Percentiles rank a stretch among this genome's conserved stretches.
These are phyloP conservation scores for Teratosphaeria viscida DNA, from an alignment of 2,329 filamentous ascomycete species.

Conservation along the genomic window DNA sequence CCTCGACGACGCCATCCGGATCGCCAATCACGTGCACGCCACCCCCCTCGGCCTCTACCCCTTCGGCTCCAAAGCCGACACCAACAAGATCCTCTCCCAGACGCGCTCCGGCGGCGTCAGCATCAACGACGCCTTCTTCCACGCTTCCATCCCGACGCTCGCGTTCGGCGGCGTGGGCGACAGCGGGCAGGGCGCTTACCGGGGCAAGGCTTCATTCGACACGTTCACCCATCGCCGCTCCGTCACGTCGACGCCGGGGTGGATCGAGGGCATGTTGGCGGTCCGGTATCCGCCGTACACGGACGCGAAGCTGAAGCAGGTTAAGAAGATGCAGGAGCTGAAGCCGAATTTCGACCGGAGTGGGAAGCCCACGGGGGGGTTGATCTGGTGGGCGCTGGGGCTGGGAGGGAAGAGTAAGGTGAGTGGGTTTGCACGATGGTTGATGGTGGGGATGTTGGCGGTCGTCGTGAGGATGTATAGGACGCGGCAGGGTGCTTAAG, in stretches of 20 bases:
- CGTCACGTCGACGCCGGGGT: slow-evolving; percentile 52
- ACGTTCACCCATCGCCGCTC: slow-evolving; percentile 53
- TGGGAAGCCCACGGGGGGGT: slow-evolving; percentile 29
- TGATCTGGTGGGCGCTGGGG: slow-evolving; percentile 22
- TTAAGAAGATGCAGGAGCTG: slow-evolving; percentile 39
- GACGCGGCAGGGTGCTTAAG: neutral
- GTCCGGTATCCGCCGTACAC: slow-evolving; percentile 56
- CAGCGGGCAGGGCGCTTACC: slow-evolving; percentile 66
- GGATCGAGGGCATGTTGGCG: slow-evolving; percentile 57
- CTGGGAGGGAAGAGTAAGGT: slow-evolving; percentile 19
- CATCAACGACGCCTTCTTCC: slow-evolving; percentile 53
- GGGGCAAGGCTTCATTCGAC: slow-evolving; percentile 65
- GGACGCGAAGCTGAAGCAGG: slow-evolving; percentile 42
- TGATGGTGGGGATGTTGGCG: slow-evolving; percentile 12
- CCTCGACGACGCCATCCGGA: slow-evolving; percentile 74
- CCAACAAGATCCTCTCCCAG: slow-evolving; percentile 47
- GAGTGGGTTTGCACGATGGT: slow-evolving; percentile 20
- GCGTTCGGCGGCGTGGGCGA: slow-evolving; percentile 77
- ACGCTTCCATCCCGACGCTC: slow-evolving; percentile 58
- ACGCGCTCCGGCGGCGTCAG: slow-evolving; percentile 43
- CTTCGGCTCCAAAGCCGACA: slow-evolving; percentile 74
- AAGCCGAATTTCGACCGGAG: slow-evolving; percentile 52
- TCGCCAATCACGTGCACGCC: slow-evolving; percentile 69
- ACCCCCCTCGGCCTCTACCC: slow-evolving; percentile 78
- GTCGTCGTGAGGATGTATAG: slow-evolving; percentile 3